Evolutionary conservation across 116 monocot species (phyloP).

Genomic region (Zostera marina): DNA sequence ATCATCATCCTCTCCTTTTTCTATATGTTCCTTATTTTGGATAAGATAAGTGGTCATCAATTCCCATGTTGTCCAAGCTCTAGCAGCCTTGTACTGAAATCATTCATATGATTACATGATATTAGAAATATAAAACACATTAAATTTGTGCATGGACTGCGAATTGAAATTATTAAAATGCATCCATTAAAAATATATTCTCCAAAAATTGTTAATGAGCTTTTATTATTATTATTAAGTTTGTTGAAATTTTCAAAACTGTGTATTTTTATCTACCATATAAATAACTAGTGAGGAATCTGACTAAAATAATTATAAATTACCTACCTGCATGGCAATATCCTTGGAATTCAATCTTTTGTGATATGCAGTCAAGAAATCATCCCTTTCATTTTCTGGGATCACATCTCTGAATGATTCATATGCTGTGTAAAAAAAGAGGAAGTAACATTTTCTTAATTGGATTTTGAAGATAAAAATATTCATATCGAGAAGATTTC

Average conservation of each 20-base stretch:
- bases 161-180: not conserved
- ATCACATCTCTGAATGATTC: constrained; percentile 93
- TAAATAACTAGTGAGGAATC: not conserved
- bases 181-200: not conserved
- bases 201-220: not conserved
- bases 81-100: constrained; percentile 66
- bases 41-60: constrained; percentile 89
- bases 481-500: not conserved
- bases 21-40: constrained; percentile 68
- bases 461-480: not conserved
- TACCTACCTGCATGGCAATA: constrained; percentile 34
- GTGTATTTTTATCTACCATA: not conserved
- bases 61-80: constrained; percentile 91
- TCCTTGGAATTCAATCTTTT: constrained; percentile 71
- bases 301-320: not conserved
- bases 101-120: not conserved
- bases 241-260: too few relatives aligned
- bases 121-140: not conserved
- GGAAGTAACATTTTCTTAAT: not conserved
- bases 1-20: constrained; percentile 66
- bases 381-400: constrained; percentile 70
- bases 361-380: constrained; percentile 67
- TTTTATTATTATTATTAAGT: too few relatives aligned
- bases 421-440: constrained; percentile 31
- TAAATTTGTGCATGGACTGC: not conserved